Evolutionary conservation across 176 grass and related monocot genomes (phyloP).

Genomic region (Aechmea fasciata): DNA sequence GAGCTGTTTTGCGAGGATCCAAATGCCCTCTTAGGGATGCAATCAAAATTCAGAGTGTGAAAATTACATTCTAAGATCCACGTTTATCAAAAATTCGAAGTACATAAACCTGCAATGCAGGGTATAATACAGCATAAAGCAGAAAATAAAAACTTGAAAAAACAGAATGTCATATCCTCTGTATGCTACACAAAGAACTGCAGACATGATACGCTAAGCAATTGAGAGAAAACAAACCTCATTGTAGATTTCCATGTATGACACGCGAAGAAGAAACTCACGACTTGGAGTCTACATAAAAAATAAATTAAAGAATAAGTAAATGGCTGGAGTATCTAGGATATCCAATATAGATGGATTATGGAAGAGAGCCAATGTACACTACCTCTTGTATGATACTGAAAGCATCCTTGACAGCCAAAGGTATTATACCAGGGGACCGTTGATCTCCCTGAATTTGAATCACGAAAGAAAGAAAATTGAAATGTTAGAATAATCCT

Average conservation of each 20-base stretch:
- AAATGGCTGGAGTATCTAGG: conserved; percentile 14
- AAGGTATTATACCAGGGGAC: conserved; percentile 99
- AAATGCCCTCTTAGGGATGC: no score
- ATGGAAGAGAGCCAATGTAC: conserved; percentile 2
- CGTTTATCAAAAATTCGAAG: no score
- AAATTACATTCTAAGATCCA: no score
- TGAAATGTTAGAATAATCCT: no score
- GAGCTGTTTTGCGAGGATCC: no score
- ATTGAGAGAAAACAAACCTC: conserved; percentile 47
- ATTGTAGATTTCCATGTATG: conserved; percentile 99
- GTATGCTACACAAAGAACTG: conserved; percentile 17
- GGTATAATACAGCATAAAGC: no score
- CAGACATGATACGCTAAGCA: background rate
- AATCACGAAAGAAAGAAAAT: background rate
- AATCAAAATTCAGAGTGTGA: no score
- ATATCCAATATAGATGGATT: background rate
- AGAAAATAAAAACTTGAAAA: background rate
- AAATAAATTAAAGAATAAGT: conserved; percentile 13
- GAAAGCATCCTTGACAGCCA: conserved; percentile 99
- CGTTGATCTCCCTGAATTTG: conserved; percentile 87
- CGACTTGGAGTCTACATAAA: conserved; percentile 66
- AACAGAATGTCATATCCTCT: conserved; percentile 7
- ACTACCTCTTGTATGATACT: conserved; percentile 98
- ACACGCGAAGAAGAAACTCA: conserved; percentile 96
- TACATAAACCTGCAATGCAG: no score